Evolutionary conservation across 163 green algal species (phyloP).

Genomic region (Volvox carteri): DNA sequence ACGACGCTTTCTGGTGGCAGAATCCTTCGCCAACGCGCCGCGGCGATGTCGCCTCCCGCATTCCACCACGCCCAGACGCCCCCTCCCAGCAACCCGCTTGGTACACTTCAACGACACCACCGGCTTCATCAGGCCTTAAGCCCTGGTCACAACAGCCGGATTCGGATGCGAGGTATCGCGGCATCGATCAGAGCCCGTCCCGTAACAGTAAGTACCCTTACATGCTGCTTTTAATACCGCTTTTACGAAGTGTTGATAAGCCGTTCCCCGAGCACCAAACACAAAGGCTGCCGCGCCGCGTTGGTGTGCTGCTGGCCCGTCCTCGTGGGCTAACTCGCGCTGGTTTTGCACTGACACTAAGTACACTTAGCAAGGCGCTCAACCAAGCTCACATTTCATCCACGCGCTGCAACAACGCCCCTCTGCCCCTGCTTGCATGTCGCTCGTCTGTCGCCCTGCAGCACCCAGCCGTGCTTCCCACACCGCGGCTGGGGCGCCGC

Average conservation of each 20-base stretch:
- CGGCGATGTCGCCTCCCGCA: background rate
- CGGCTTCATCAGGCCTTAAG: background rate
- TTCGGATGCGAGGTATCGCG: background rate
- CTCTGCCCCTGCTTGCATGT: background rate
- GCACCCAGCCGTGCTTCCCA: background rate
- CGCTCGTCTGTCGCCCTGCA: background rate
- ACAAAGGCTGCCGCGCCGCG: too few species aligned
- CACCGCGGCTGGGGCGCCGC: background rate
- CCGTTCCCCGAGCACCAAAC: too few species aligned
- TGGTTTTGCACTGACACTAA: too few species aligned
- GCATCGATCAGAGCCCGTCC: background rate
- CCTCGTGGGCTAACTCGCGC: too few species aligned
- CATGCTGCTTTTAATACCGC: background rate
- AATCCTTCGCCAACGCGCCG: background rate
- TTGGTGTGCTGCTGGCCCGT: too few species aligned
- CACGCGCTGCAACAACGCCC: too few species aligned
- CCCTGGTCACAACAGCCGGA: background rate
- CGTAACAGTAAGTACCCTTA: conserved; percentile 1
- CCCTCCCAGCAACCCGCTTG: background rate
- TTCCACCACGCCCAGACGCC: too few species aligned
- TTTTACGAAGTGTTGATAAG: background rate
- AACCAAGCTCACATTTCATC: too few species aligned
- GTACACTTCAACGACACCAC: background rate
- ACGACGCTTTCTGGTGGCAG: conserved; percentile 32
- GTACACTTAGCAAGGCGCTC: too few species aligned